phyloP scores from a whole-genome alignment of 2,329 filamentous ascomycete genomes.

The Corniculantispora saksenae region DNA sequence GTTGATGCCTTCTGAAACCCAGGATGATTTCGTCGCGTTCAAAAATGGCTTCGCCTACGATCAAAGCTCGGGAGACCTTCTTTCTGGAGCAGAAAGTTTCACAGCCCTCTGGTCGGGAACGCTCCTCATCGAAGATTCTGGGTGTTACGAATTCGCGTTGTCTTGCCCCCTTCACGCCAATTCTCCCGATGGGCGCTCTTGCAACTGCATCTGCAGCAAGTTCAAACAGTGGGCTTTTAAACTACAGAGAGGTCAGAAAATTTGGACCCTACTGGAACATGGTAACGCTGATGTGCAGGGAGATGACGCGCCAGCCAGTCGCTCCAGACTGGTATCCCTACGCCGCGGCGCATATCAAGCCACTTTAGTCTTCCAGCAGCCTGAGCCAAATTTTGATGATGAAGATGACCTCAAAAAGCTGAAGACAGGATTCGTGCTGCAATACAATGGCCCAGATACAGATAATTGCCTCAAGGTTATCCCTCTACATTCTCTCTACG shows the following conservation, averaged over 20 bases:
- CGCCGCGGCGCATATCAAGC: not conserved
- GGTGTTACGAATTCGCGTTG: conserved; percentile 13
- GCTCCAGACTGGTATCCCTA: conserved; percentile 1
- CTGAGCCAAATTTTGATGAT: conserved; percentile 10
- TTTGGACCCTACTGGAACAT: not conserved
- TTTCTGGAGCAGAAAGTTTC: conserved; percentile 13
- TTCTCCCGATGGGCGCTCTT: not conserved
- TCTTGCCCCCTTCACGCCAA: not conserved
- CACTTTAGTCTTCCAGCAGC: conserved; percentile 6
- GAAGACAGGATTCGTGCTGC: not conserved
- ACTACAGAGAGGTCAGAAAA: conserved; percentile 1
- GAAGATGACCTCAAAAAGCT: conserved; percentile 10
- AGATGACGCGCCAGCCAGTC: not conserved
- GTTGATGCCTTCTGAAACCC: not conserved
- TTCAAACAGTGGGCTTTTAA: conserved; percentile 5
- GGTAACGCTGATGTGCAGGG: not conserved
- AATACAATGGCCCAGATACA: conserved; percentile 7
- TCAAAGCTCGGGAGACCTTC: not conserved
- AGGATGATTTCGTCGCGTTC: conserved; percentile 3
- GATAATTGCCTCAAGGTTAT: not conserved
- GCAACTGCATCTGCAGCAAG: not conserved
- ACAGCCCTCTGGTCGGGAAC: not conserved
- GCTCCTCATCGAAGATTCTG: conserved; percentile 1
- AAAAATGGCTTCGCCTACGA: conserved; percentile 14
- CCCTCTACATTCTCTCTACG: conserved; percentile 4